Evolutionary conservation across 2,329 filamentous ascomycete genomes (phyloP).

Genomic region (Neonectria sp.): DNA sequence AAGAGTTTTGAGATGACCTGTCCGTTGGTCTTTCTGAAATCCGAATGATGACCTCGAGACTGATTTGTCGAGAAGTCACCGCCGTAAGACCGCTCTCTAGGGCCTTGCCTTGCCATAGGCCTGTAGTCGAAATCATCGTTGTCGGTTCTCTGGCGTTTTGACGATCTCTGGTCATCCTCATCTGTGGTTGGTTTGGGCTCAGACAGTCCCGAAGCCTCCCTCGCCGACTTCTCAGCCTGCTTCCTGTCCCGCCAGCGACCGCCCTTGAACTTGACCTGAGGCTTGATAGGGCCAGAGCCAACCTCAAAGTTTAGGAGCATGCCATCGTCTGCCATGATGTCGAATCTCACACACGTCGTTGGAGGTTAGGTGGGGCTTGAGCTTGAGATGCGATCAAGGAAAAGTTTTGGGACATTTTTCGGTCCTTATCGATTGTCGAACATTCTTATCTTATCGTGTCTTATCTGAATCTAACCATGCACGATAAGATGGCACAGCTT

Average conservation of each 20-base stretch:
- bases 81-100: constrained; percentile 33
- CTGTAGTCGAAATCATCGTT: constrained; percentile 38
- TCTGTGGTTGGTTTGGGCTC: constrained; percentile 41
- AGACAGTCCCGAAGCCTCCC: constrained; percentile 41
- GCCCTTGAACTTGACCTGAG: constrained; percentile 81
- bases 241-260: constrained; percentile 94
- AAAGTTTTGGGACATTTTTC: constrained; percentile 41
- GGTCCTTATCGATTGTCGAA: constrained; percentile 45
- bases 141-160: constrained; percentile 62
- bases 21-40: constrained; percentile 47
- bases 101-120: constrained; percentile 22
- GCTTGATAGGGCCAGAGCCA: constrained; percentile 74
- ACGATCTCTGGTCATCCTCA: constrained; percentile 52
- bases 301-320: constrained; percentile 95
- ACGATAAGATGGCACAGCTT: not conserved
- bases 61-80: constrained; percentile 36
- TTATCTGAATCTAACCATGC: constrained; percentile 5
- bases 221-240: constrained; percentile 68
- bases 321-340: constrained; percentile 90
- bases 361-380: constrained; percentile 43
- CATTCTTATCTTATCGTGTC: constrained; percentile 31
- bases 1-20: constrained; percentile 93
- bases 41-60: constrained; percentile 41
- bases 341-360: constrained; percentile 33
- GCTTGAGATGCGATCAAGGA: constrained; percentile 29